These are phyloP conservation scores for Ganoderma meredithae DNA, from an alignment of 1,284 basidiomycete genomes.

Conservation along the genomic window DNA sequence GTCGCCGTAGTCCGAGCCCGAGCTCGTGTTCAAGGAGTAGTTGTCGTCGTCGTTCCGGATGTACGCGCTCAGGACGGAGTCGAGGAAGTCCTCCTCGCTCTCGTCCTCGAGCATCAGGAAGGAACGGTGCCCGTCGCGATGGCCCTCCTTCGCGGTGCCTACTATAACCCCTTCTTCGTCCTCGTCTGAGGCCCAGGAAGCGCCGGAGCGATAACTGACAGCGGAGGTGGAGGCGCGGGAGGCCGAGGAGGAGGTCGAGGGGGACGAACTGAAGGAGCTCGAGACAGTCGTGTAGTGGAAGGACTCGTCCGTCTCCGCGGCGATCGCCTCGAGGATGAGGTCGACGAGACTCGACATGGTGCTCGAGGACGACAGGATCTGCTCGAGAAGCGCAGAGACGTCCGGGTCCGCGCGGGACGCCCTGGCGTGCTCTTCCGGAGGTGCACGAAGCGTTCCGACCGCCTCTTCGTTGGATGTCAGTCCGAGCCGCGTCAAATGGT, in stretches of 20 bases:
- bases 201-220: not conserved
- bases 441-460: not conserved
- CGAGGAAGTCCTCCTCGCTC: constrained; percentile 7
- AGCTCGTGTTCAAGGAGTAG: not conserved
- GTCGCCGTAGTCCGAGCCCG: constrained; percentile 1
- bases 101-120: constrained; percentile 3
- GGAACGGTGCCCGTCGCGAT: not conserved
- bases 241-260: not conserved
- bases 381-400: not conserved
- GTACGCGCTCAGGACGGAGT: constrained; percentile 6
- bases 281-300: not conserved
- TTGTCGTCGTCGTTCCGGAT: not conserved
- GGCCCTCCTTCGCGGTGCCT: not conserved
- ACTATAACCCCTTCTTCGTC: not conserved
- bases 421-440: not conserved
- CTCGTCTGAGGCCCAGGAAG: not conserved
- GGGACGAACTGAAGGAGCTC: not conserved
- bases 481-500: not conserved
- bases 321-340: constrained; percentile 16
- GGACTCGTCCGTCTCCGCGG: constrained; percentile 13
- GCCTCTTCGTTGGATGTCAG: not conserved
- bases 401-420: not conserved
- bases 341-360: constrained; percentile 14
- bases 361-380: constrained; percentile 4
- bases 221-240: not conserved